Evolutionary conservation across 139 green algal genomes (phyloP).

Genomic region (Mychonastes homosphaera): DNA sequence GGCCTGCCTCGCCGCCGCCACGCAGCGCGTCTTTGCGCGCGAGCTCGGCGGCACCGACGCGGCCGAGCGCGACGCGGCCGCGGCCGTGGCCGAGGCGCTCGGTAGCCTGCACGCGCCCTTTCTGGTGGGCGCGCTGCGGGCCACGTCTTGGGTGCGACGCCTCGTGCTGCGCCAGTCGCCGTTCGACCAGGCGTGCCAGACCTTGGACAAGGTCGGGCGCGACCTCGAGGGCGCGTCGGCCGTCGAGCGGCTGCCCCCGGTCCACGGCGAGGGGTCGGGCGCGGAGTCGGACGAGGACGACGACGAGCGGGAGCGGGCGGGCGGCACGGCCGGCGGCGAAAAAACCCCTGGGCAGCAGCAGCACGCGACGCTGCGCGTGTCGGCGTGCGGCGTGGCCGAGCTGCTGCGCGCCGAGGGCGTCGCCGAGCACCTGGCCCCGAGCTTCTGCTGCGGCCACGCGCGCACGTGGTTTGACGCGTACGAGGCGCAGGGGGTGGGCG

Average conservation of each 20-base stretch:
- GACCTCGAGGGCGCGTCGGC: not conserved
- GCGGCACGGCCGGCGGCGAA: not conserved
- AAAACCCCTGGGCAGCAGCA: slow-evolving; percentile 10
- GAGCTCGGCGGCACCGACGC: not conserved
- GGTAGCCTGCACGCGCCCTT: slow-evolving; percentile 12
- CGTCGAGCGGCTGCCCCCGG: not conserved
- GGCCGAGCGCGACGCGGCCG: not conserved
- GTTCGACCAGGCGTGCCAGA: slow-evolving; percentile 13
- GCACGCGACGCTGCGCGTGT: slow-evolving; percentile 1
- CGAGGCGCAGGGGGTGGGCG: slow-evolving; percentile 15
- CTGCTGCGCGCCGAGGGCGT: slow-evolving; percentile 10
- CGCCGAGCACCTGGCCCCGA: slow-evolving; percentile 5
- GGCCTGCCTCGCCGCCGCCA: slow-evolving; percentile 19
- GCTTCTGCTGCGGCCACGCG: slow-evolving; percentile 20
- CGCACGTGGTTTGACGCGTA: slow-evolving; percentile 10
- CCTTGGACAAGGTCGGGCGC: slow-evolving; percentile 5
- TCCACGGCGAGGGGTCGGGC: not conserved
- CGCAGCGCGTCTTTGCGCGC: slow-evolving; percentile 8
- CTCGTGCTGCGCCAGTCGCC: slow-evolving; percentile 8
- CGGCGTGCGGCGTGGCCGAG: slow-evolving; percentile 7
- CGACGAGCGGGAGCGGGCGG: not conserved
- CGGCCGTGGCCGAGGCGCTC: slow-evolving; percentile 1
- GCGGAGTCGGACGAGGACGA: slow-evolving; percentile 2
- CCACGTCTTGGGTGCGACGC: slow-evolving; percentile 8
- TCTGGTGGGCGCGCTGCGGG: slow-evolving; percentile 13